Evolutionary conservation across 2,329 filamentous ascomycete genomes (phyloP).

Genomic region (Fonsecaea nubica): DNA sequence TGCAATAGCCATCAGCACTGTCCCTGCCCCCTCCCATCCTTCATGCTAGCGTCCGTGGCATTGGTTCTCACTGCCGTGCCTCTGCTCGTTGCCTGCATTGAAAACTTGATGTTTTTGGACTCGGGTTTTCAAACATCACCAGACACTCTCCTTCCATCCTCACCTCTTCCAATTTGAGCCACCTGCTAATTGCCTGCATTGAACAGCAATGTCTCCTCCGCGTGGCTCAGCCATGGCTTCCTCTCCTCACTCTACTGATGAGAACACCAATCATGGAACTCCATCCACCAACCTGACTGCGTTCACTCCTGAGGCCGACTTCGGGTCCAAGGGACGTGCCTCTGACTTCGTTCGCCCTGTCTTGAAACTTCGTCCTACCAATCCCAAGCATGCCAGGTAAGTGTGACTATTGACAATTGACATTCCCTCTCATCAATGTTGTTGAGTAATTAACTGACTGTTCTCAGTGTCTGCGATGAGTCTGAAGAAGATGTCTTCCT

Average conservation of each 20-base stretch:
- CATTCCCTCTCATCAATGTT: background rate
- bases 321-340: constrained; percentile 47
- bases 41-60: background rate
- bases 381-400: constrained; percentile 24
- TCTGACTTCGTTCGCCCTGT: constrained; percentile 33
- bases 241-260: constrained; percentile 32
- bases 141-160: constrained; percentile 1
- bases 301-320: constrained; percentile 67
- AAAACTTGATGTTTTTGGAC: constrained; percentile 5
- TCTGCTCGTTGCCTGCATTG: constrained; percentile 5
- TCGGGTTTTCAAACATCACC: background rate
- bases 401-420: background rate
- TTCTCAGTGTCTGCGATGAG: constrained; percentile 40
- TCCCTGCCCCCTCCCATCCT: constrained; percentile 2
- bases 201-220: constrained; percentile 26
- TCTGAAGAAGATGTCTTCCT: constrained; percentile 39
- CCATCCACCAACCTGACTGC: constrained; percentile 69
- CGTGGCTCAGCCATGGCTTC: constrained; percentile 28
- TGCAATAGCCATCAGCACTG: background rate
- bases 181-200: constrained; percentile 1
- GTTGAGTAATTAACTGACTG: constrained; percentile 23
- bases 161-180: background rate
- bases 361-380: constrained; percentile 7
- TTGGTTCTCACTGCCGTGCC: constrained; percentile 2
- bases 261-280: constrained; percentile 57